Base-by-base conservation (phyloP, 208 protist species). In the Tritrichomonas foetus region DNA sequence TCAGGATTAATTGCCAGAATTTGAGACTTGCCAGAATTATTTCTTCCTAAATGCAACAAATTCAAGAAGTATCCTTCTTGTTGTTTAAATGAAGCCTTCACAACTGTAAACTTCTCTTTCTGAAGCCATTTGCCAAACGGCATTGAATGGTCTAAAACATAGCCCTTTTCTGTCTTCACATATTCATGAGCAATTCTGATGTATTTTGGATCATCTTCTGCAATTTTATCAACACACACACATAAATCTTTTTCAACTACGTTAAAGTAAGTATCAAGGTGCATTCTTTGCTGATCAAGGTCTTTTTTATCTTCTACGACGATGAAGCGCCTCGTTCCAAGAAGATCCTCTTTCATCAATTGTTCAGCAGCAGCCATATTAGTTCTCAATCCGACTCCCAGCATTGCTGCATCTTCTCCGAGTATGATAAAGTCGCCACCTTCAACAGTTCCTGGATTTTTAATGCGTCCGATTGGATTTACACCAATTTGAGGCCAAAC, bases 51-150 rank as follows among this genome's bases (percentile, higher is more conserved):
- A 47, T 89, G 78, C 8, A 89, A 27, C 0, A 89, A 30, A 20
- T 89, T 89, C 1, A 89, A 47, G 47, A 89, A 89, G 78, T 89
- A 89, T 22, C 44, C 78, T 49, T 89, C 78, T 49, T 89, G 78
- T 16, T 89, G 78, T 39, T 89, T 57, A 47, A 89, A 89, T 53
- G 78, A 57, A 2, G 78, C 78, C 16, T 89, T 49, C 1, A 89
- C 78, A 33, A 89, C 78, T 39, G 44, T 49, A 33, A 89, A 89
- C 47, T 89, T 89, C 47, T 89, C 78, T 20, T 89, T 57, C 47
- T 57, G 33, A 9, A 89, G 78, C 78, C 78, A 89, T 39, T 89
- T 13, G 2, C 78, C 78, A 50, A 89, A 89, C 5, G 78, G 78
- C 20, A 39, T 57, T 16, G 41, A 57, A 16, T 27, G 3, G 3